These are phyloP conservation scores for Hypomyces rosellus DNA, from an alignment of 2,329 filamentous ascomycete genomes.

Conservation along the genomic window DNA sequence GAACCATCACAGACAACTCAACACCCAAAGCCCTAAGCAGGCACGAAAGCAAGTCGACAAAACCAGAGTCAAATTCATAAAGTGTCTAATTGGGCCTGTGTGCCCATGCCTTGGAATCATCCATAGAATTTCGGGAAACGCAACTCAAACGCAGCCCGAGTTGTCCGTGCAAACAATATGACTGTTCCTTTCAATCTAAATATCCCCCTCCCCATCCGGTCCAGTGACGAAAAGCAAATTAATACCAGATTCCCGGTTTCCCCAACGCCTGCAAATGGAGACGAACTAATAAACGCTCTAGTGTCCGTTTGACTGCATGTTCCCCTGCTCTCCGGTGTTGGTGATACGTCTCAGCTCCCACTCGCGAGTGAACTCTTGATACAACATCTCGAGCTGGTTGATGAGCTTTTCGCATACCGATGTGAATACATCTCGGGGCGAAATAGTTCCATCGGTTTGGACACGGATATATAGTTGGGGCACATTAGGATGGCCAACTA, in stretches of 20 bases:
- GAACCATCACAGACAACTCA: not conserved
- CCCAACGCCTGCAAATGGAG: conserved; percentile 19
- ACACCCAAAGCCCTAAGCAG: too few species aligned
- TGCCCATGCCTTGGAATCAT: not conserved
- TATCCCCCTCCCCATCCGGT: not conserved
- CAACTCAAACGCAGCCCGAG: not conserved
- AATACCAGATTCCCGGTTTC: conserved; percentile 3
- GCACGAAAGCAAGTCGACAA: too few species aligned
- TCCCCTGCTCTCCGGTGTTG: conserved; percentile 53
- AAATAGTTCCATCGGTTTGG: conserved; percentile 83
- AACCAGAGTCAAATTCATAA: not conserved
- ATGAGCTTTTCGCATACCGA: conserved; percentile 78
- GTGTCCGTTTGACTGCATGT: conserved; percentile 32
- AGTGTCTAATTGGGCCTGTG: not conserved
- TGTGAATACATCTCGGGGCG: conserved; percentile 82
- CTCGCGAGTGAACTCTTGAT: conserved; percentile 87
- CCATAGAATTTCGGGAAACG: not conserved
- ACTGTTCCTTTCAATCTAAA: not conserved
- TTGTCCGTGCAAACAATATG: not conserved
- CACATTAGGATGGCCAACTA: conserved; percentile 54
- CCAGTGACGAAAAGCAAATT: conserved; percentile 7
- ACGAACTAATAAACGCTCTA: conserved; percentile 12
- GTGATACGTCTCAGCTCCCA: conserved; percentile 85
- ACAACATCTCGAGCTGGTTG: conserved; percentile 69
- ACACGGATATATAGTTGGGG: conserved; percentile 66